A percentile compares a stretch with the other conserved stretches of the same genome.
These are phyloP conservation scores for Dalechampia spathulata DNA, from an alignment of 441 rosid genomes.

Conservation along the genomic window DNA sequence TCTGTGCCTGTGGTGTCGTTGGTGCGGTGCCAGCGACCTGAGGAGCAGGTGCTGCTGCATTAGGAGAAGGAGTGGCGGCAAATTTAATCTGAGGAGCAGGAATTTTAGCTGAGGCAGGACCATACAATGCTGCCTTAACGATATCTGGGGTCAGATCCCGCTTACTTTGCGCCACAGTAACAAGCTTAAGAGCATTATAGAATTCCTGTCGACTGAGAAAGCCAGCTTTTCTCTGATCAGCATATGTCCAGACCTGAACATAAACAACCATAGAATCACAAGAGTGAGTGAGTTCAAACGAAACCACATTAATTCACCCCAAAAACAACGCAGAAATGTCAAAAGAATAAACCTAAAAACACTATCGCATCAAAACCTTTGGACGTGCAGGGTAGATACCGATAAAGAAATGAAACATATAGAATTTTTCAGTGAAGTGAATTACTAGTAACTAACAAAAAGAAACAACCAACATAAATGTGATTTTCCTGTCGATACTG, in stretches of 20 bases:
- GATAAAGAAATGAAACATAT: no score
- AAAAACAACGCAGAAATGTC: not conserved
- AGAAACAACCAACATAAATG: no score
- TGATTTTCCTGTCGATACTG: no score
- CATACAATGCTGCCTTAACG: conserved; percentile 79
- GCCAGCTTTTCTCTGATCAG: conserved; percentile 82
- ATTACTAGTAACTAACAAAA: no score
- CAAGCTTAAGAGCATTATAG: conserved; percentile 87
- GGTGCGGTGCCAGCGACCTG: conserved; percentile 37
- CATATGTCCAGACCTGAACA: conserved; percentile 79
- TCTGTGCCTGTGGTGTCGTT: conserved; percentile 43
- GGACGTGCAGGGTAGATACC: no score
- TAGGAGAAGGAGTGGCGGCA: conserved; percentile 66
- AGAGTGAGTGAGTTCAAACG: not conserved
- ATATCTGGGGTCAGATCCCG: conserved; percentile 86
- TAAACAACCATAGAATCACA: not conserved
- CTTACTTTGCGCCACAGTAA: conserved; percentile 93
- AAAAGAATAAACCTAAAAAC: no score
- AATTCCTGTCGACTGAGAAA: conserved; percentile 88
- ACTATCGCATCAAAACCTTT: no score
- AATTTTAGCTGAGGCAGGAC: conserved; percentile 89
- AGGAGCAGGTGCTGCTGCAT: conserved; percentile 35
- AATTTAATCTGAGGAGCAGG: conserved; percentile 96
- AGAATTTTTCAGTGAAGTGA: no score
- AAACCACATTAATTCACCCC: no score